Evolutionary conservation across 2,329 filamentous ascomycete genomes (phyloP).

Genomic region (Aspergillus amoenus): DNA sequence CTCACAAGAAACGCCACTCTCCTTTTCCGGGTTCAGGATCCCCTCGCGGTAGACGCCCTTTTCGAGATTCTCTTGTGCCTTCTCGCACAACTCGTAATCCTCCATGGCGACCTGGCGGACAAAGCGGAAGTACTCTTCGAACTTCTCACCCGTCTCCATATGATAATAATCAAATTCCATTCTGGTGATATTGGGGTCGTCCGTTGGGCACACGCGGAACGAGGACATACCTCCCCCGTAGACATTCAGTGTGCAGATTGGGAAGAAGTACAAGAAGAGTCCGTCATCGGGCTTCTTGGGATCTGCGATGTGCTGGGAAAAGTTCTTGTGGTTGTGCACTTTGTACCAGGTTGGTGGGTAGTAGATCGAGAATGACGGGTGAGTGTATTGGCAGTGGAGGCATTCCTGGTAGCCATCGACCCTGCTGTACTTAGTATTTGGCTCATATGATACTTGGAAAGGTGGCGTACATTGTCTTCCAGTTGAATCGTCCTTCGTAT

Average conservation of each 20-base stretch:
- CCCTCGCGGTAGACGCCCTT: slow-evolving; percentile 56
- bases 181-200: slow-evolving; percentile 49
- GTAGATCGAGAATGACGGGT: slow-evolving; percentile 55
- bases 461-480: slow-evolving; percentile 54
- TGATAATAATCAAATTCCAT: slow-evolving; percentile 64
- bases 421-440: slow-evolving; percentile 28
- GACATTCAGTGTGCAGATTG: slow-evolving; percentile 56
- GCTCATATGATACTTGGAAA: too few species aligned
- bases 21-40: slow-evolving; percentile 56
- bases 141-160: slow-evolving; percentile 50
- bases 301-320: slow-evolving; percentile 57
- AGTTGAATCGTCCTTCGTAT: slow-evolving; percentile 59
- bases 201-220: slow-evolving; percentile 55
- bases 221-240: slow-evolving; percentile 60
- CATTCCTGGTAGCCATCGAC: slow-evolving; percentile 61
- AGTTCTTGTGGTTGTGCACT: slow-evolving; percentile 56
- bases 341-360: slow-evolving; percentile 58
- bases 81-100: slow-evolving; percentile 59
- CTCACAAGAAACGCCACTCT: slow-evolving; percentile 55
- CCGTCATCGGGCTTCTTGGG: slow-evolving; percentile 55
- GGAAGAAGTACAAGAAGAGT: slow-evolving; percentile 59
- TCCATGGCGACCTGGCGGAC: slow-evolving; percentile 57
- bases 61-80: slow-evolving; percentile 54
- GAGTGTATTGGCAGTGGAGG: slow-evolving; percentile 59
- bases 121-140: slow-evolving; percentile 58